Evolutionary conservation across 345 rosid genomes (phyloP).

Genomic region (Bruguiera parviflora): DNA sequence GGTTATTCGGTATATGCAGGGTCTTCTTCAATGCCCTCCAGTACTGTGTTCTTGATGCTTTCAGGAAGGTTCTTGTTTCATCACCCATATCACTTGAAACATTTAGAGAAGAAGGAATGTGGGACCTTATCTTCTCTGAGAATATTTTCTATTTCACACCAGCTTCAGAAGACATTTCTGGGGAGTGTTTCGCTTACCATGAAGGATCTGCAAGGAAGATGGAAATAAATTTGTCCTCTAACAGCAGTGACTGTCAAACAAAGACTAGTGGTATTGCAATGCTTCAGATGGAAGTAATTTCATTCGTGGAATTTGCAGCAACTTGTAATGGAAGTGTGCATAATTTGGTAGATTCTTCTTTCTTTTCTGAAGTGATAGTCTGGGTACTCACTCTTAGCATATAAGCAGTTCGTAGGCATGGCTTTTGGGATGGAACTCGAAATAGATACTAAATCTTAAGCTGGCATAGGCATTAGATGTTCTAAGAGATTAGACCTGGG

Average conservation of each 20-base stretch:
- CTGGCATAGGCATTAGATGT: no score
- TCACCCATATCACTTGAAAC: conserved; percentile 45
- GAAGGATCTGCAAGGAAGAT: conserved; percentile 25
- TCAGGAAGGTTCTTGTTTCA: conserved; percentile 54
- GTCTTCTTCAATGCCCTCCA: conserved; percentile 48
- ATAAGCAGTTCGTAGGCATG: conserved; percentile 6
- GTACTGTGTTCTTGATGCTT: conserved; percentile 47
- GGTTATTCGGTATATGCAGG: conserved; percentile 32
- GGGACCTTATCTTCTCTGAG: conserved; percentile 78
- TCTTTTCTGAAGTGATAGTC: conserved; percentile 10
- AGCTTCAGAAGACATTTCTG: conserved; percentile 34
- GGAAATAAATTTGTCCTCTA: conserved; percentile 24
- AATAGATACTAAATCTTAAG: background rate
- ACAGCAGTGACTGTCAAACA: conserved; percentile 15
- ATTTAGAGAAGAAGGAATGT: conserved; percentile 57
- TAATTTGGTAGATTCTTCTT: conserved; percentile 47
- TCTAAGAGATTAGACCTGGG: no score
- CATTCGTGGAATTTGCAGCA: conserved; percentile 66
- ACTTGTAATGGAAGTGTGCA: conserved; percentile 48
- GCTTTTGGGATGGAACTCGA: conserved; percentile 13
- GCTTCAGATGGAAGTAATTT: conserved; percentile 55
- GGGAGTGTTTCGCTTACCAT: conserved; percentile 22
- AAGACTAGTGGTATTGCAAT: conserved; percentile 36
- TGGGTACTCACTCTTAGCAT: conserved; percentile 1
- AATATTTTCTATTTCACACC: conserved; percentile 54